phyloP scores from a whole-genome alignment of 352 stramenopile genomes.

The Peronospora destructor region DNA sequence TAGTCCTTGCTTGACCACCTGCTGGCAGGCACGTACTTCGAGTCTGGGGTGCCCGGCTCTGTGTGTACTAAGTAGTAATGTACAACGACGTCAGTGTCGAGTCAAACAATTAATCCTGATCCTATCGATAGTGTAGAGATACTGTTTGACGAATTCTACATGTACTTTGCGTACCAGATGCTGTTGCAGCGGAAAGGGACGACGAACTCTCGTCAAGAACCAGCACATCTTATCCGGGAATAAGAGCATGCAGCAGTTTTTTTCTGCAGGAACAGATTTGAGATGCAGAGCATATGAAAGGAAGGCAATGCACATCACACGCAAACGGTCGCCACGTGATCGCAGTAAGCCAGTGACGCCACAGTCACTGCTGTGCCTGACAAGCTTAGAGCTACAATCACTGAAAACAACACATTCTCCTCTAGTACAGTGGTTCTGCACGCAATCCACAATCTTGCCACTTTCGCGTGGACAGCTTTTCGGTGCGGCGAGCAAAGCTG shows the following conservation, averaged over 20 bases:
- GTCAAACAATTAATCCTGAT: too few species aligned
- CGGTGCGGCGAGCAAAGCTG: not conserved
- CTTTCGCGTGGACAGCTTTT: conserved; percentile 11
- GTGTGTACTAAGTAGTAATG: not conserved
- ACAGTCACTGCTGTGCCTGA: not conserved
- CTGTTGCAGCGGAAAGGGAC: too few species aligned
- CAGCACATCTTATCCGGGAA: too few species aligned
- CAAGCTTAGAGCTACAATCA: not conserved
- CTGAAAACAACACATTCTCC: not conserved
- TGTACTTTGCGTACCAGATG: too few species aligned
- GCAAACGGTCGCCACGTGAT: conserved; percentile 24
- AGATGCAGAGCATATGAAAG: conserved; percentile 14
- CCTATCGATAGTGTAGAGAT: too few species aligned
- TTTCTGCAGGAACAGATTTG: not conserved
- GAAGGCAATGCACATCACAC: conserved; percentile 12
- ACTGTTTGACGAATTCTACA: too few species aligned
- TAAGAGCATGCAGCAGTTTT: not conserved
- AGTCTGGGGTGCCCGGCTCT: not conserved
- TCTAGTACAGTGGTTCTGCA: too few species aligned
- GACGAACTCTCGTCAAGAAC: too few species aligned
- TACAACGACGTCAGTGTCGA: not conserved
- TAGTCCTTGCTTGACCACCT: conserved; percentile 12
- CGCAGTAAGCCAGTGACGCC: conserved; percentile 8
- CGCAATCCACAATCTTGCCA: not conserved
- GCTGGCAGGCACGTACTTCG: conserved; percentile 22